Base-by-base conservation (phyloP, 2,329 filamentous ascomycete genomes). In the Colletotrichum sp. region DNA sequence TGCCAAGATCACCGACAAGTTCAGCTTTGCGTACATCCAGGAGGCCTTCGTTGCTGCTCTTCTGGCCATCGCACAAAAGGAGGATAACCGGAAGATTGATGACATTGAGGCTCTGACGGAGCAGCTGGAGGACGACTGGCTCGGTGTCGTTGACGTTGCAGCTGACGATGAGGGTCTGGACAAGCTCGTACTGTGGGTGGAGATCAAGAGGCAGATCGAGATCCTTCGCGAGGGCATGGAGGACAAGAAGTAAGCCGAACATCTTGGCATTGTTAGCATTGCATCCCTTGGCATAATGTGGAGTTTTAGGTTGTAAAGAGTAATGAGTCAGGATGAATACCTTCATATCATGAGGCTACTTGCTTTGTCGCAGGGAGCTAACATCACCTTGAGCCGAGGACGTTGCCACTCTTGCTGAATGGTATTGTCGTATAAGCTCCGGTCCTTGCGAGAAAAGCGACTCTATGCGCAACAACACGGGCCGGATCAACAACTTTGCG, bases 11-110 rank as follows among this genome's bases (percentile, higher is more conserved):
- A 93, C 91, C 1, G 82, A 89, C 31, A 87, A 87, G n/a, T 93
- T 93, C 81, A 92, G 90, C 76, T 93, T 93, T 79, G 92, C 92
- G 0, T 93, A 93, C 78, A 88, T 93, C 81, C 91, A 94, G 78
- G 92, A 93, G 80, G 91, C 90, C 0, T 93, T 93, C 78, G 90
- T 93, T 1, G 90, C 91, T 1, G 87, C 89, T 4, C 79, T 93
- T 68, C 83, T 93, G 31, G 87, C 89, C 4, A 89, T 93, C 71
- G 92, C 90, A 0, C 83, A 83, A 5, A 70, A 62, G 24, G 64
- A 31, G 74, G 76, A 3, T 63, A 74, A 54, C 21, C 43, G 43
- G 43, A 69, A 70, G 70, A 75, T 72, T 47, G 67, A 58, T 66
- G 76, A 68, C 36, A 81, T 84, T 7, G 82, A 82, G 29, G 76